phyloP scores from a whole-genome alignment of 1,139 yeast genomes.

The Candida sanyaensis region DNA sequence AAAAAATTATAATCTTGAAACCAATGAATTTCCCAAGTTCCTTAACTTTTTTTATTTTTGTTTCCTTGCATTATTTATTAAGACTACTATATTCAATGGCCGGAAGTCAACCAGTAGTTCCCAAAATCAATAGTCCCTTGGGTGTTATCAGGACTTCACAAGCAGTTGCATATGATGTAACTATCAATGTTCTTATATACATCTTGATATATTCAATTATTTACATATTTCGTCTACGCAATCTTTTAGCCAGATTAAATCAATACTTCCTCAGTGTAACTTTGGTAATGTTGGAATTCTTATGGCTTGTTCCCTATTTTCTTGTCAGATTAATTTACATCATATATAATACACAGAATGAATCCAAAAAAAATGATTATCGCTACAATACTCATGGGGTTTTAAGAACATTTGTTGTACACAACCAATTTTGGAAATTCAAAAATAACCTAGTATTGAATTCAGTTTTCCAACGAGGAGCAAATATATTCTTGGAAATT shows the following conservation, averaged over 20 bases:
- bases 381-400: slow-evolving; percentile 12
- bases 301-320: slow-evolving; percentile 7
- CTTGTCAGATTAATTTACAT: slow-evolving; percentile 9
- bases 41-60: too few relatives aligned
- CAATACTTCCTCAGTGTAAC: not conserved
- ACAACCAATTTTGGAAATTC: slow-evolving; percentile 11
- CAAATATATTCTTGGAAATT: slow-evolving; percentile 11
- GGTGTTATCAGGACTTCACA: slow-evolving; percentile 8
- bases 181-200: slow-evolving; percentile 11
- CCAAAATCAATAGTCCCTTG: slow-evolving; percentile 6
- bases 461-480: slow-evolving; percentile 12
- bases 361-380: slow-evolving; percentile 8
- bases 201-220: slow-evolving; percentile 6
- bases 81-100: not conserved
- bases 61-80: not conserved
- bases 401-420: slow-evolving; percentile 10
- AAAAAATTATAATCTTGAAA: not conserved
- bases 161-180: slow-evolving; percentile 8
- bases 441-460: slow-evolving; percentile 9
- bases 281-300: slow-evolving; percentile 6
- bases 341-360: slow-evolving; percentile 7
- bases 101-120: slow-evolving; percentile 2
- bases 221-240: slow-evolving; percentile 9
- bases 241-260: slow-evolving; percentile 1
- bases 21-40: not conserved